phyloP scores from a whole-genome alignment of 1,284 basidiomycete species.

The Tausonia pullulans region DNA sequence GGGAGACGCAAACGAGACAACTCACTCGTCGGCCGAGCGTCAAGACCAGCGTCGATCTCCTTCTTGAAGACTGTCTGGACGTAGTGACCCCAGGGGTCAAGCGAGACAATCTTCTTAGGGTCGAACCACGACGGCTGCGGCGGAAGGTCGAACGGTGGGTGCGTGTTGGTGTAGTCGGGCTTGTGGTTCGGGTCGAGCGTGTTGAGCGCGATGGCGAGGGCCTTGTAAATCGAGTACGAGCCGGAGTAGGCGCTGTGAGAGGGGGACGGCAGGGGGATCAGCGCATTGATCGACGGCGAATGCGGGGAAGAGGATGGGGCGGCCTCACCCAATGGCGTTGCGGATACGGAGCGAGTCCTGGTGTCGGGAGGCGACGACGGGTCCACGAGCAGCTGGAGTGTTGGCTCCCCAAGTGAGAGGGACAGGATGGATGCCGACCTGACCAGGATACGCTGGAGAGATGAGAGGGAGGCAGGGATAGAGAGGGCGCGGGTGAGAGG shows the following conservation, averaged over 20 bases:
- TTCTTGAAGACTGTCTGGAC: slow-evolving; percentile 45
- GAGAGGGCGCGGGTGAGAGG: not conserved
- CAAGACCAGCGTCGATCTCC: slow-evolving; percentile 58
- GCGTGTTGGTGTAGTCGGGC: slow-evolving; percentile 75
- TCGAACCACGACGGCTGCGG: slow-evolving; percentile 74
- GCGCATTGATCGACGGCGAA: not conserved
- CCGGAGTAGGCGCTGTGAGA: slow-evolving; percentile 60
- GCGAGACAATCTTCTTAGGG: slow-evolving; percentile 72
- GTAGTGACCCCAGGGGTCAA: slow-evolving; percentile 92
- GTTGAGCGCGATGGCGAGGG: slow-evolving; percentile 82
- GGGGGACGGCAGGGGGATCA: not conserved
- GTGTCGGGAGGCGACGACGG: slow-evolving; percentile 80
- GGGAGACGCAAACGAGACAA: no score
- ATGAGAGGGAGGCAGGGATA: not conserved
- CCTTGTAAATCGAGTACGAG: slow-evolving; percentile 88
- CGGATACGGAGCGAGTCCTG: slow-evolving; percentile 73
- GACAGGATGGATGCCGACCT: slow-evolving; percentile 62
- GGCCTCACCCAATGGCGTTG: slow-evolving; percentile 63
- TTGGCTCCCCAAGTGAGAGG: slow-evolving; percentile 70
- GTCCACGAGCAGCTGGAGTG: slow-evolving; percentile 48
- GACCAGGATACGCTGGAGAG: slow-evolving; percentile 52
- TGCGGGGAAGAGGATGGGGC: not conserved
- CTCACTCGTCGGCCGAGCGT: slow-evolving; percentile 64
- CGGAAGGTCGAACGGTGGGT: slow-evolving; percentile 75
- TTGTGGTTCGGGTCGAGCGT: slow-evolving; percentile 72